Conservation (phyloP, 176 grass and related monocot genomes). For the Otatea glauca region DNA sequence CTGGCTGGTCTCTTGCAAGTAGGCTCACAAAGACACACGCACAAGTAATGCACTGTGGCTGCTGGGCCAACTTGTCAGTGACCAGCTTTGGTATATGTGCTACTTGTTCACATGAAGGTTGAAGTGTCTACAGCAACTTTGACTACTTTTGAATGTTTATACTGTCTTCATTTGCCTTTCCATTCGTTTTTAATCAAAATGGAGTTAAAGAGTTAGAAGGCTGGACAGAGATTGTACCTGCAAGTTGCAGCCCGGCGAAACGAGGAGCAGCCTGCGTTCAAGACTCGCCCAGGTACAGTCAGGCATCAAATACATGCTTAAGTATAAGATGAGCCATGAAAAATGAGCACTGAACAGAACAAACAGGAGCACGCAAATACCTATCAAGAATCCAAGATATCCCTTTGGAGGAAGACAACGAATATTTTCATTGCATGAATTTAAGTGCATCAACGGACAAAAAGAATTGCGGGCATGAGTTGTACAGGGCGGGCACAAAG, state of each 20-base stretch:
- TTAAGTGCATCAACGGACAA: not conserved
- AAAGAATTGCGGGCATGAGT: not conserved
- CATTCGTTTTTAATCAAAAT: not conserved
- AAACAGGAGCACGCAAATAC: not conserved
- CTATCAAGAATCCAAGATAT: not conserved
- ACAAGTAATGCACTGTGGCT: not conserved
- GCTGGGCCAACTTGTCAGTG: slow-evolving; percentile 30
- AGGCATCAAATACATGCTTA: not conserved
- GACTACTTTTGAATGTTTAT: not conserved
- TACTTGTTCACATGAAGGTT: not conserved
- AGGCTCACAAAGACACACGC: not conserved
- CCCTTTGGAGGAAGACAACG: too few relatives aligned
- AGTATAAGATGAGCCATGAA: not conserved
- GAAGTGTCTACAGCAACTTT: not conserved
- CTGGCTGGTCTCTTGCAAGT: slow-evolving; percentile 16
- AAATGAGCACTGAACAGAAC: not conserved
- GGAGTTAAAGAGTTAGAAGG: not conserved
- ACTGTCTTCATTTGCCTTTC: not conserved
- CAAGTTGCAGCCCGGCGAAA: not conserved
- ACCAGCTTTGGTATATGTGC: not conserved
- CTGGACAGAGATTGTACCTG: not conserved
- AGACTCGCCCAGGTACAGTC: not conserved
- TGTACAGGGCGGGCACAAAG: not conserved
- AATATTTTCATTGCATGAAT: not conserved
- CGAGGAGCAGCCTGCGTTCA: not conserved